These are phyloP conservation scores for Boletellus deceptivus DNA, from an alignment of 1,284 basidiomycete species.

Conservation along the genomic window DNA sequence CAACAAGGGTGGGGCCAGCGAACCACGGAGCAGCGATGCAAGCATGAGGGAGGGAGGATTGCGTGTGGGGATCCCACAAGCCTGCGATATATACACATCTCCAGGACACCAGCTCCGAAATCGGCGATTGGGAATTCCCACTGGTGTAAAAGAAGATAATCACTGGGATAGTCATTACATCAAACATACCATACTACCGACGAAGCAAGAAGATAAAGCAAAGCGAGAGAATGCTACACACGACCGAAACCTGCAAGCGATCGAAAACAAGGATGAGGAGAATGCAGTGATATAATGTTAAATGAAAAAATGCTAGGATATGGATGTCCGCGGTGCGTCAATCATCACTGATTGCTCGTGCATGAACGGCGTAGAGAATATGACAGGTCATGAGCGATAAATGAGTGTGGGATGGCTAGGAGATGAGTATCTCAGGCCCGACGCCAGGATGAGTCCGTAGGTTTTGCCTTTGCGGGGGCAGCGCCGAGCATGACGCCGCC, in stretches of 20 bases:
- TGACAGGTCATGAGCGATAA: constrained; percentile 23
- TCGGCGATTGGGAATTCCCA: too few relatives aligned
- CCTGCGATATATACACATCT: too few relatives aligned
- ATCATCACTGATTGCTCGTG: constrained; percentile 29
- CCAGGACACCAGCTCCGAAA: too few relatives aligned
- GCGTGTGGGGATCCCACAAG: too few relatives aligned
- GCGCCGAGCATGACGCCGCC: constrained; percentile 80
- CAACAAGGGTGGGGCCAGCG: constrained; percentile 10
- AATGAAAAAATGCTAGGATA: constrained; percentile 34
- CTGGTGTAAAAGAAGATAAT: background rate
- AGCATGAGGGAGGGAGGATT: constrained; percentile 11
- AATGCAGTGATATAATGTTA: constrained; percentile 35
- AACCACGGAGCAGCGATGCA: constrained; percentile 4
- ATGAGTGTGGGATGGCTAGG: constrained; percentile 24
- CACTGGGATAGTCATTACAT: constrained; percentile 28
- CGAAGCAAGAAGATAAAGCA: constrained; percentile 21
- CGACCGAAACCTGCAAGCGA: constrained; percentile 31
- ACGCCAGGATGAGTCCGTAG: constrained; percentile 49
- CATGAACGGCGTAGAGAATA: constrained; percentile 24
- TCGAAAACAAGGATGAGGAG: constrained; percentile 22
- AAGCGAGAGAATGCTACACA: constrained; percentile 37
- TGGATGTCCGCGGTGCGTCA: constrained; percentile 23
- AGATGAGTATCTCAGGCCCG: constrained; percentile 32
- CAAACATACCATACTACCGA: constrained; percentile 28
- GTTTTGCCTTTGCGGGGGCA: constrained; percentile 29